Base-by-base conservation (phyloP, 225 moss, liverwort and hornwort species). In the Ulota crispa region DNA sequence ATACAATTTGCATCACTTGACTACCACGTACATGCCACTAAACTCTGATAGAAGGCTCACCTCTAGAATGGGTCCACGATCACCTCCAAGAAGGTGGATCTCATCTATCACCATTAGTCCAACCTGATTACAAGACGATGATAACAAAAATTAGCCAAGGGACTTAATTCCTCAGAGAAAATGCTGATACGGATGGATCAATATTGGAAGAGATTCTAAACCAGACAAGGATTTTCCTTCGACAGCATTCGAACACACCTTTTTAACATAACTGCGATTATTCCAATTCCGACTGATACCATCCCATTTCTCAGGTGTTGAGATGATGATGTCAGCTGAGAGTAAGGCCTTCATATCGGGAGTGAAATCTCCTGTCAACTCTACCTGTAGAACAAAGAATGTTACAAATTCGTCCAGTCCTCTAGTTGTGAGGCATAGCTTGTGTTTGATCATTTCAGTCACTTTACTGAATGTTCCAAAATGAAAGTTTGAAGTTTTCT, bases 291-390 rank as follows among this genome's bases (percentile, higher is more conserved):
- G 93, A 82, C 99, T 99, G 31, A 99, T 96, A 78, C 99, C 99
- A 90, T 99, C 99, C 99, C 99, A 99, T 87, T 99, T 99, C 78
- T 99, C 99, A 75, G 99, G 99, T 68, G 99, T 99, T 80, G 96
- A 96, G 79, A 99, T 91, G 68, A 99, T 94, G 50, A 99, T 92
- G 87, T 99, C 99, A 78, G 99, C 99, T 32, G 89, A 88, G 60
- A 99, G 91, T 89, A 99, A 89, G 43, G 99, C 94, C 54, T 89
- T 87, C 86, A 99, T 87, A 87, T 99, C 99, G 68, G 99, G 99
- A 77, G 96, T 99, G 67, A 99, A 99, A 75, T 99, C 99, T 70
- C 99, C 99, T 77, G 99, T 99, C 76, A 99, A 84, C 83, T 99
- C 99, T 80, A 99, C 98, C 94, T 96, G 72, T 32, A 81, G 65